phyloP scores from a whole-genome alignment of 768 basidiomycete species.

The Lentinus brumalis region DNA sequence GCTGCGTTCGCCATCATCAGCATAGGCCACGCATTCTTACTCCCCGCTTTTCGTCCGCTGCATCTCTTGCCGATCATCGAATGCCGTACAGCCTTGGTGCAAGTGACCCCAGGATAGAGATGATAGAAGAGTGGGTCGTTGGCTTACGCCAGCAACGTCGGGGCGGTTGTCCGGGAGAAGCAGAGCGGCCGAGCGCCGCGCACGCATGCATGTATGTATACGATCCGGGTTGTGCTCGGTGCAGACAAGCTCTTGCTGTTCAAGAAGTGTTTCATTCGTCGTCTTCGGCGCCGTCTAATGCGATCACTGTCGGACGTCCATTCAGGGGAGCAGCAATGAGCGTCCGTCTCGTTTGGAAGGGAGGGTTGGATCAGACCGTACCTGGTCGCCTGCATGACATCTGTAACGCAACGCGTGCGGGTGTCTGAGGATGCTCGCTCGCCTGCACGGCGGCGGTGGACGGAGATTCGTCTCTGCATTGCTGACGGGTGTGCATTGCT shows the following conservation, averaged over 20 bases:
- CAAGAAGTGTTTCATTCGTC: slow-evolving; percentile 5
- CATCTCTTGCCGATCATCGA: neutral
- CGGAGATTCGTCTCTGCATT: neutral
- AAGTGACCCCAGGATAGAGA: neutral
- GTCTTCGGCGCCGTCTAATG: slow-evolving; percentile 1
- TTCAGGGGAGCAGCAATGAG: neutral
- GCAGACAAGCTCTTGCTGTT: slow-evolving; percentile 5
- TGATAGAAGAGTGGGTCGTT: neutral
- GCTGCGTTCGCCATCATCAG: slow-evolving; percentile 32
- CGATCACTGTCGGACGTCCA: slow-evolving; percentile 11
- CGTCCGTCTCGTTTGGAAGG: neutral
- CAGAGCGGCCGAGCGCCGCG: neutral
- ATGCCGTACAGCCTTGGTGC: slow-evolving; percentile 2
- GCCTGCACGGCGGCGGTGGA: slow-evolving; percentile 6
- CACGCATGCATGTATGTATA: slow-evolving; percentile 16
- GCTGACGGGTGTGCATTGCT: no score
- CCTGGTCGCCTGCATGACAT: no score
- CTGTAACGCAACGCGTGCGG: no score
- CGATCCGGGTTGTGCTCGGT: slow-evolving; percentile 10
- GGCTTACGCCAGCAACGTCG: neutral
- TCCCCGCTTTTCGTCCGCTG: neutral
- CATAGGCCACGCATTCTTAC: neutral
- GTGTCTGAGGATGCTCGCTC: neutral
- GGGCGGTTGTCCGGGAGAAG: neutral
- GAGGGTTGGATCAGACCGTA: neutral